Evolutionary conservation across 345 rosid species (phyloP).

Genomic region (Eucalyptus shirleyi): DNA sequence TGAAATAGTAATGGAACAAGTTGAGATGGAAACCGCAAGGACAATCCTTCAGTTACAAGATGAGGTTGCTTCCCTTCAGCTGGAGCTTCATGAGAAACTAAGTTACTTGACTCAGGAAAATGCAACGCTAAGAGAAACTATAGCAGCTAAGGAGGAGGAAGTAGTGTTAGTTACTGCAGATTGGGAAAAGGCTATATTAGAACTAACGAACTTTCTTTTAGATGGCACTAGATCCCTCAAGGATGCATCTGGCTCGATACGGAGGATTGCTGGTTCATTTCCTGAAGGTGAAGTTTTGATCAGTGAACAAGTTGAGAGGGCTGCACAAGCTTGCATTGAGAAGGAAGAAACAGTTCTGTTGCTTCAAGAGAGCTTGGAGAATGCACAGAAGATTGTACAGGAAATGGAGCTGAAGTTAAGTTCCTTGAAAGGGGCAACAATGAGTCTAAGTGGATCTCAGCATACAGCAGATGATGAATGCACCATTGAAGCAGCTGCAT

Average conservation of each 20-base stretch:
- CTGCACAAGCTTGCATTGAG: conserved; percentile 62
- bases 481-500: conserved; percentile 16
- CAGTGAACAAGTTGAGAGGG: conserved; percentile 62
- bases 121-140: conserved; percentile 19
- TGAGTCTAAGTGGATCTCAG: conserved; percentile 43
- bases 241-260: conserved; percentile 64
- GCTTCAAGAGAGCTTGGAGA: conserved; percentile 78
- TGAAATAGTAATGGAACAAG: conserved; percentile 66
- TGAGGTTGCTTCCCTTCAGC: conserved; percentile 53
- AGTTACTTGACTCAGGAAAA: conserved; percentile 41
- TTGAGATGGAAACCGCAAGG: conserved; percentile 66
- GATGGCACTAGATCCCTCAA: conserved; percentile 83
- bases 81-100: conserved; percentile 45
- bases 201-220: conserved; percentile 64
- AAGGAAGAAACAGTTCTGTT: conserved; percentile 68
- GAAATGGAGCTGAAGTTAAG: conserved; percentile 73
- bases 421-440: conserved; percentile 60
- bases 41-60: conserved; percentile 80
- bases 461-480: conserved; percentile 15
- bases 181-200: conserved; percentile 86
- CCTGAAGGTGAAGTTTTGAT: conserved; percentile 51
- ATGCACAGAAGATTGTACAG: conserved; percentile 51
- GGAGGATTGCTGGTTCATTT: conserved; percentile 51
- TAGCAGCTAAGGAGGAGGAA: conserved; percentile 58
- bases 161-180: conserved; percentile 26